phyloP scores from a whole-genome alignment of 805 yeast genomes.

The Kregervanrija delftensis region DNA sequence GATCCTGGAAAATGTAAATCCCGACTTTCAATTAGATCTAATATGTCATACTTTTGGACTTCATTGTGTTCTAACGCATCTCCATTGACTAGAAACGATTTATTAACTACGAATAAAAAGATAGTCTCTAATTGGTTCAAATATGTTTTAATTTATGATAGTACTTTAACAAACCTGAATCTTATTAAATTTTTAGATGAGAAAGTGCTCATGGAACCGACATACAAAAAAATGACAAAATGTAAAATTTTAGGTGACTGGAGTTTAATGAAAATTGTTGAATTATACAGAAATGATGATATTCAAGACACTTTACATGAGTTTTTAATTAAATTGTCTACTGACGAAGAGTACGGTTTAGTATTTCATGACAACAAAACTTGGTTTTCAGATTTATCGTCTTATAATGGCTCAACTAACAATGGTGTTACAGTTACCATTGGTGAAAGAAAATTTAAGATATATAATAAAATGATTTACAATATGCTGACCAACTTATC shows the following conservation, averaged over 20 bases:
- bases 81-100: slow-evolving; percentile 55
- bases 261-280: slow-evolving; percentile 51
- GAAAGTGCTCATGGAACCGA: slow-evolving; percentile 49
- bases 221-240: slow-evolving; percentile 62
- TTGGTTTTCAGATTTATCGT: slow-evolving; percentile 34
- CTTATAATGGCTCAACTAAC: background rate
- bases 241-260: slow-evolving; percentile 74
- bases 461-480: slow-evolving; percentile 63
- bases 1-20: slow-evolving; percentile 30
- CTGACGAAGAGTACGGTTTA: slow-evolving; percentile 44
- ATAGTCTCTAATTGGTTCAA: slow-evolving; percentile 65
- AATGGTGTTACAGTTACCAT: slow-evolving; percentile 39
- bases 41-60: slow-evolving; percentile 58
- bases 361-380: slow-evolving; percentile 39
- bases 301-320: slow-evolving; percentile 34
- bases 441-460: slow-evolving; percentile 46
- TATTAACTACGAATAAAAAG: slow-evolving; percentile 49
- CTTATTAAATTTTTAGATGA: slow-evolving; percentile 43
- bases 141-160: slow-evolving; percentile 48
- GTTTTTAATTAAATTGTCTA: slow-evolving; percentile 43
- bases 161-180: slow-evolving; percentile 31
- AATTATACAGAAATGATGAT: slow-evolving; percentile 32
- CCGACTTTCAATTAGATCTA: slow-evolving; percentile 42
- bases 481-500: slow-evolving; percentile 57
- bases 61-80: slow-evolving; percentile 42